Base-by-base conservation (phyloP, 805 yeast species). In the Candida takata region DNA sequence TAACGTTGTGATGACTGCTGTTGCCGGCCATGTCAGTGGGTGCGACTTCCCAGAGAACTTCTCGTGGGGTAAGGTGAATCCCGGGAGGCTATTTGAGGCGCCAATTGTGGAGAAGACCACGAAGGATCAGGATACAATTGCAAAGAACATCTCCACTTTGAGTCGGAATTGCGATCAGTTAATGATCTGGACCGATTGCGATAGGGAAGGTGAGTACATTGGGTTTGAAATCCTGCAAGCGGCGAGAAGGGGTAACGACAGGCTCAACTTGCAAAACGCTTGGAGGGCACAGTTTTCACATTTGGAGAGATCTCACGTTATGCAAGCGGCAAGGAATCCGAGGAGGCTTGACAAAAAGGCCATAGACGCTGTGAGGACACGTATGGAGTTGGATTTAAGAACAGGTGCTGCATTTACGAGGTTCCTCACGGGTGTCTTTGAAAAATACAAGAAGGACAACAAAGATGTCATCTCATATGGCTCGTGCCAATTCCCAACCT, bases 161-260 rank as follows among this genome's bases (percentile, higher is more conserved):
- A 83, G 87, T 5, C 56, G 78, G 27, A 51, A 51, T 14, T 73
- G 84, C 5, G 72, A 76, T 35, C 62, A 63, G 27, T 60, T 92
- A 36, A 84, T 86, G 84, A 85, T 92, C 7, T 92, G 98, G 97
- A 92, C 98, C 1, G 99, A 92, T 69, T 92, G 98, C 60, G 97
- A 88, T 67, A 67, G 97, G 25, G 97, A 88, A 55, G 97, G 97
- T 2, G 97, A 88, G 56, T 82, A 77, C 57, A 88, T 88, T 38
- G 97, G 97, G 0, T 76, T 69, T 62, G 95, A 88, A 49, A 76
- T 94, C 12, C 67, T 74, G 24, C 69, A 77, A 35, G 79, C 78
- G n/a, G 96, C 95, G 0, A 53, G 55, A 33, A 66, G 65, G 42
- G 63, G 59, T 2, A 61, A 82, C 51, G 47, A 59, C 1, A 43